Conservation (phyloP, 495 filamentous ascomycete genomes). For the Hypoxylon fuscum region DNA sequence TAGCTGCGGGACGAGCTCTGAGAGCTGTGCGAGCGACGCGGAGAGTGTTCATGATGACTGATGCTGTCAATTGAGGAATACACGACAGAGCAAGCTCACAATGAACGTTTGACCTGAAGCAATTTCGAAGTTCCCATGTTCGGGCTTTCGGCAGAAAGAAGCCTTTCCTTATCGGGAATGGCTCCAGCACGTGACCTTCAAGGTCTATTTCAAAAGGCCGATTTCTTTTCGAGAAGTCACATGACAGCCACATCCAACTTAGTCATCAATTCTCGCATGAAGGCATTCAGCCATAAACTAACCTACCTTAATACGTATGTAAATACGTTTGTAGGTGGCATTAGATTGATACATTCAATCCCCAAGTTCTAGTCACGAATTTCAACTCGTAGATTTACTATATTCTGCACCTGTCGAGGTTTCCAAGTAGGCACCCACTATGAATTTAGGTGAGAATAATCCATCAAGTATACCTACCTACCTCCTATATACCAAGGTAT, state of each 20-base stretch:
- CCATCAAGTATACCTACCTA: too few relatives aligned
- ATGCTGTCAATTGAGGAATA: conserved; percentile 59
- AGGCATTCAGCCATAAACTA: too few relatives aligned
- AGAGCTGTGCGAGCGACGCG: conserved; percentile 88
- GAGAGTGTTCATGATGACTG: conserved; percentile 84
- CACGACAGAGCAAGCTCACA: conserved; percentile 45
- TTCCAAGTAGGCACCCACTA: too few relatives aligned
- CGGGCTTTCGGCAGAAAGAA: conserved; percentile 49
- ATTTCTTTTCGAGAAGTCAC: conserved; percentile 11
- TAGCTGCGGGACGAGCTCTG: conserved; percentile 74
- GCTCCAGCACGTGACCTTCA: conserved; percentile 27
- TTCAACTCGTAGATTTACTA: too few relatives aligned
- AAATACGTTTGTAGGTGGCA: too few relatives aligned
- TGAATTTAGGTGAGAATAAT: too few relatives aligned
- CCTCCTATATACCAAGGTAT: too few relatives aligned
- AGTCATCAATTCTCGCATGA: conserved; percentile 11
- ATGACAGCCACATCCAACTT: conserved; percentile 13
- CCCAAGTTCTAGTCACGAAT: too few relatives aligned
- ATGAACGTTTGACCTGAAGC: conserved; percentile 44
- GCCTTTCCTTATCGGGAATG: conserved; percentile 31
- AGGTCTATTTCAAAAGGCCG: neutral
- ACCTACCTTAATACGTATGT: too few relatives aligned
- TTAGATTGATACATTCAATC: too few relatives aligned
- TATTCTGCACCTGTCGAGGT: too few relatives aligned
- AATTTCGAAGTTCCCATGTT: conserved; percentile 55